phyloP scores from a whole-genome alignment of 306 rosid genomes.

The Delonix regia region DNA sequence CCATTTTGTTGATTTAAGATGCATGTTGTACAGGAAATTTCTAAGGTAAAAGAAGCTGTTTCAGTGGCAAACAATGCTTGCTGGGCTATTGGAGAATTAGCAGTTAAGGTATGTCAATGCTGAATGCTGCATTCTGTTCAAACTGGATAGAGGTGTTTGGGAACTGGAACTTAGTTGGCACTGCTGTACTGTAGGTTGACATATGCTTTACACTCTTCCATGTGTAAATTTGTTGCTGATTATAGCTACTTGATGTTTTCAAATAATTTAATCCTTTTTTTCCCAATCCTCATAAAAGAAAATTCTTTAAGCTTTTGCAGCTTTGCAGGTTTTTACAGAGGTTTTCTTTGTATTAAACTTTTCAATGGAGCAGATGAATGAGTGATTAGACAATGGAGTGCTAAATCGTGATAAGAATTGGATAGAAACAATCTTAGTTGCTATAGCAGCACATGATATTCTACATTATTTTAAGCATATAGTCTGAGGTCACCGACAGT shows the following conservation, averaged over 20 bases:
- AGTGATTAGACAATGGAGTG: too few species aligned
- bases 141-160: constrained; percentile 3
- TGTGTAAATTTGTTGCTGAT: background rate
- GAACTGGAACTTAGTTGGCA: constrained; percentile 29
- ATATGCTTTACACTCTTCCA: background rate
- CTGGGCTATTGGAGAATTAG: constrained; percentile 98
- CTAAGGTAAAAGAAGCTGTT: constrained; percentile 78
- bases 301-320: background rate
- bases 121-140: constrained; percentile 26
- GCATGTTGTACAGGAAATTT: constrained; percentile 62
- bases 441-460: background rate
- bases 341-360: background rate
- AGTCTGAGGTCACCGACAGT: background rate
- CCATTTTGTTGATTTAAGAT: constrained; percentile 33
- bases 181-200: constrained; percentile 3
- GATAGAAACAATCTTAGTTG: too few species aligned
- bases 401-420: too few species aligned
- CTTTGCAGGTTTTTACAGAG: too few species aligned
- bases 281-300: background rate
- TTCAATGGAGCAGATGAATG: background rate
- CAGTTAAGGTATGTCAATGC: constrained; percentile 76
- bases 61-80: constrained; percentile 99
- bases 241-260: background rate
- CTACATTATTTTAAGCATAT: background rate
- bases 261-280: background rate